Evolutionary conservation across 352 stramenopile genomes (phyloP).

Genomic region (Phytophthora macrochlamydospora): DNA sequence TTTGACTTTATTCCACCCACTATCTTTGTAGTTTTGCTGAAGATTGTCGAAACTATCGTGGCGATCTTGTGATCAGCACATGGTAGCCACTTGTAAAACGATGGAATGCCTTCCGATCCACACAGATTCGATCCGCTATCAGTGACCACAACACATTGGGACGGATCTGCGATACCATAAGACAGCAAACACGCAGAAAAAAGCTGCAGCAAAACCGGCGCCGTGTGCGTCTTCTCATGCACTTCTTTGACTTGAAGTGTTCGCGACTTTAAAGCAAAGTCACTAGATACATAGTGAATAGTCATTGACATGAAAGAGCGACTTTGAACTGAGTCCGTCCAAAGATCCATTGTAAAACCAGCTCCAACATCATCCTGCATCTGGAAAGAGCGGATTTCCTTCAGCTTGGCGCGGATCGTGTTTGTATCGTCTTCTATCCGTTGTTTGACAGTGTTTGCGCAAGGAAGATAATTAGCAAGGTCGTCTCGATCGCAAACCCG

Average conservation of each 20-base stretch:
- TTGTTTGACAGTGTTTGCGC: conserved; percentile 2
- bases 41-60: conserved; percentile 2
- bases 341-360: conserved; percentile 5
- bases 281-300: background rate
- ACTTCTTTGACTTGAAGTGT: background rate
- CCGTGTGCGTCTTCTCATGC: background rate
- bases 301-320: conserved; percentile 7
- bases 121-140: conserved; percentile 7
- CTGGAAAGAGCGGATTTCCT: background rate
- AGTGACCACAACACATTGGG: conserved; percentile 1
- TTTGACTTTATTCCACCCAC: background rate
- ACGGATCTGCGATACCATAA: background rate
- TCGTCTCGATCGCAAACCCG: conserved; percentile 1
- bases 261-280: background rate
- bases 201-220: background rate
- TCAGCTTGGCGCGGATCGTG: background rate
- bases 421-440: background rate
- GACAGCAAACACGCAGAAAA: conserved; percentile 5
- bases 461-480: background rate
- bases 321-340: background rate
- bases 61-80: conserved; percentile 13
- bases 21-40: conserved; percentile 4
- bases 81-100: conserved; percentile 5
- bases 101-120: conserved; percentile 4
- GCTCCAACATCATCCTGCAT: background rate